Evolutionary conservation across 768 basidiomycete species (phyloP), one percentile per base, ranked within the genome.

Genomic region (Suillus subluteus): DNA sequence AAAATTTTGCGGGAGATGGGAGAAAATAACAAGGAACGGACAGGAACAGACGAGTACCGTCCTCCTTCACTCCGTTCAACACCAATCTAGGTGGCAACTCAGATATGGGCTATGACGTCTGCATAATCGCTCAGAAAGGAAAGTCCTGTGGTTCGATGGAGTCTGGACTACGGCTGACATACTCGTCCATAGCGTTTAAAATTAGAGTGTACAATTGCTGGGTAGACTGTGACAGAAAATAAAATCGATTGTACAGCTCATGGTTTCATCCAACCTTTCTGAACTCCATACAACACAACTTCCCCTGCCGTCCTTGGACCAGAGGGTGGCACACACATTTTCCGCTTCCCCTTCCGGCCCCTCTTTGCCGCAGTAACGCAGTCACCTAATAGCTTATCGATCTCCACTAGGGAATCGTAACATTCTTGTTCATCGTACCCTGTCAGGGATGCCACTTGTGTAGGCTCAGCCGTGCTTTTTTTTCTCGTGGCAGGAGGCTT

Each of bases 381-480:
- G 30, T 79, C 73, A 2, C 81, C 80, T 13, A 94, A 76, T 77
- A 90, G 79, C 41, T 72, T 76, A 72, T 94, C 91, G 66, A 92
- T 80, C 72, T 92, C 89, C 23, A 86, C 68, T 54, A 94, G 82
- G 71, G 87, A 88, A 59, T 87, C 83, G 68, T 91, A 90, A 73
- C 91, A 92, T 62, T 88, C 86, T 64, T 81, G 85, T 71, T 94
- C 92, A 2, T 83, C 83, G 74, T 86, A 91, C 0, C 81, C 80
- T 35, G 78, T 73, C 9, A 69, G 55, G 26, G 71, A 62, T 69
- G 43, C 62, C 18, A 73, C 70, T 37, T 67, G 65, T 56, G 38
- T 62, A 46, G 30, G 48, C 8, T 66, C 74, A 41, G 32, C 59
- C 32, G 69, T 66, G 21, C 71, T 73, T 65, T 79, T 79, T 35